Evolutionary conservation across 2,329 filamentous ascomycete species (phyloP).

Genomic region (Penicillium expansum): DNA sequence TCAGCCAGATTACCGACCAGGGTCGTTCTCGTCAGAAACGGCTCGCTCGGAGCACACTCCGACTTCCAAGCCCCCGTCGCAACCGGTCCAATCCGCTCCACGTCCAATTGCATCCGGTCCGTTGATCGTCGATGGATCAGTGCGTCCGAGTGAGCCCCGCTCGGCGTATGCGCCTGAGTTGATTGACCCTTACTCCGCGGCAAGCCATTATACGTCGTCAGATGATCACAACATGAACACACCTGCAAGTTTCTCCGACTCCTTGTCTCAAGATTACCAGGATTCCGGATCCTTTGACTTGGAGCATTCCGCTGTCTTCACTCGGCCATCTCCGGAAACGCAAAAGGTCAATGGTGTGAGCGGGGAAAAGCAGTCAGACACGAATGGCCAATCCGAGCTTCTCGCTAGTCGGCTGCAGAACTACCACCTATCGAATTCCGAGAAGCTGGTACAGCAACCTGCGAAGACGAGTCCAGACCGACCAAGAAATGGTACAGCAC

Average conservation of each 20-base stretch:
- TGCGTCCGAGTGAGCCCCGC: slow-evolving; percentile 39
- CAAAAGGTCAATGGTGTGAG: slow-evolving; percentile 18
- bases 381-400: slow-evolving; percentile 31
- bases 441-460: slow-evolving; percentile 28
- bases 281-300: slow-evolving; percentile 38
- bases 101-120: slow-evolving; percentile 38
- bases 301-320: slow-evolving; percentile 30
- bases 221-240: slow-evolving; percentile 40
- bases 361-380: slow-evolving; percentile 18
- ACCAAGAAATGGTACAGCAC: slow-evolving; percentile 19
- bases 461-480: slow-evolving; percentile 26
- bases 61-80: slow-evolving; percentile 19
- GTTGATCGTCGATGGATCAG: slow-evolving; percentile 49
- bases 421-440: slow-evolving; percentile 37
- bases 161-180: slow-evolving; percentile 33
- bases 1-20: slow-evolving; percentile 36
- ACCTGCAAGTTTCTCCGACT: slow-evolving; percentile 39
- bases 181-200: slow-evolving; percentile 36
- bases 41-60: slow-evolving; percentile 26
- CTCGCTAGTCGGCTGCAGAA: slow-evolving; percentile 40
- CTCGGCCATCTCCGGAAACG: slow-evolving; percentile 27
- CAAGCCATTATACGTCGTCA: slow-evolving; percentile 43
- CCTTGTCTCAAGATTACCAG: slow-evolving; percentile 39
- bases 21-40: slow-evolving; percentile 28
- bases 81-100: slow-evolving; percentile 19